Evolutionary conservation across 208 protist species (phyloP).

Genomic region (Trichomonas vaginalis): DNA sequence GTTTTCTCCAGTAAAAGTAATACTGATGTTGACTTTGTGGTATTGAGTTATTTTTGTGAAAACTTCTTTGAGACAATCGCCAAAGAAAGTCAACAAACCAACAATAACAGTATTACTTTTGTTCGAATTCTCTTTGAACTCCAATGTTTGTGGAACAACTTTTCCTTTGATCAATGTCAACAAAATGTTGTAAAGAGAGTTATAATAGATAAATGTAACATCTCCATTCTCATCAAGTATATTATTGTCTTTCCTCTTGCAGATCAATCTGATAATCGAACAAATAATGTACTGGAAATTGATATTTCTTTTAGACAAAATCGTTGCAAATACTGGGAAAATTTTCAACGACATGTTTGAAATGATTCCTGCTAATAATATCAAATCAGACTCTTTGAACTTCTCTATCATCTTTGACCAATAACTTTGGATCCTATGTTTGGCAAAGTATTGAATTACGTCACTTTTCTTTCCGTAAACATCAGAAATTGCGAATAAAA

Average conservation of each 20-base stretch:
- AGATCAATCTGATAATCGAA: neutral
- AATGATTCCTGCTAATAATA: neutral
- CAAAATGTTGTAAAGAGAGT: neutral
- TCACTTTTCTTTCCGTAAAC: neutral
- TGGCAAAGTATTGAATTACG: neutral
- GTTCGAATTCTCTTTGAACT: neutral
- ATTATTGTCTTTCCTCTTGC: neutral
- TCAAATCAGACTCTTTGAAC: neutral
- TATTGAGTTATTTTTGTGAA: neutral
- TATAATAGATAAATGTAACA: neutral
- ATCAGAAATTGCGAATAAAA: neutral
- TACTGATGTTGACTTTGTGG: neutral
- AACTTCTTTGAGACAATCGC: neutral
- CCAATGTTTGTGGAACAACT: neutral
- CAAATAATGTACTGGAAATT: neutral
- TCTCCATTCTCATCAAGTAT: neutral
- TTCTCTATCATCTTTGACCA: neutral
- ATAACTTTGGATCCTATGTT: neutral
- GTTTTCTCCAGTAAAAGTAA: no score
- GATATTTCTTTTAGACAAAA: neutral
- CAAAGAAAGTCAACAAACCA: neutral
- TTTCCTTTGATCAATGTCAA: neutral
- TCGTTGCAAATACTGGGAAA: neutral
- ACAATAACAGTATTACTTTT: neutral
- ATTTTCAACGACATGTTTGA: neutral